A percentile compares a stretch with the other conserved stretches of the same genome.
phyloP scores from a whole-genome alignment of 805 yeast species.

The Pichia cabralensis region DNA sequence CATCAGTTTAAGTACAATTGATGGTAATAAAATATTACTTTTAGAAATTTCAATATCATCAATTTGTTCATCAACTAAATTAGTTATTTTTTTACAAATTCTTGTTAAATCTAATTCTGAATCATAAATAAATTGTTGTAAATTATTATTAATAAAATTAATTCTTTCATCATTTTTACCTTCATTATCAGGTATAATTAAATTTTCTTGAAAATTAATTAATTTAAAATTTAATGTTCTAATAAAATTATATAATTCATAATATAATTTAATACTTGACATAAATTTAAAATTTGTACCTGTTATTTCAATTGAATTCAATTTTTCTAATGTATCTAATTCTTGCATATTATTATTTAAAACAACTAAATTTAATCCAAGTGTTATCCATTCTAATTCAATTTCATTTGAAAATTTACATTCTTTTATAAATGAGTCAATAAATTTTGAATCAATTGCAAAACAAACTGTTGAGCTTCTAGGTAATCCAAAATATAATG shows the following conservation, averaged over 20 bases:
- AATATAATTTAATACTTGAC: slow-evolving; percentile 16
- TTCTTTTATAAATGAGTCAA: slow-evolving; percentile 11
- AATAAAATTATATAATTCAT: slow-evolving; percentile 14
- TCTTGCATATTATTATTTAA: slow-evolving; percentile 13
- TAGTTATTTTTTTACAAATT: slow-evolving; percentile 18
- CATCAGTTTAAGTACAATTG: slow-evolving; percentile 19
- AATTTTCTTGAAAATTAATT: slow-evolving; percentile 4
- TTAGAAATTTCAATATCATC: slow-evolving; percentile 21
- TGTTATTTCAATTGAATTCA: slow-evolving; percentile 9
- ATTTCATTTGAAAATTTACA: slow-evolving; percentile 5
- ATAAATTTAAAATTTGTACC: slow-evolving; percentile 20
- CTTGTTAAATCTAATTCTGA: slow-evolving; percentile 23
- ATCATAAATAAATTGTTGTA: slow-evolving; percentile 19
- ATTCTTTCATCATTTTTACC: background rate
- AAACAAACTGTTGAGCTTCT: slow-evolving; percentile 15
- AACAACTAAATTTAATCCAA: slow-evolving; percentile 19
- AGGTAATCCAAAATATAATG: slow-evolving; percentile 40
- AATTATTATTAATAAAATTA: background rate
- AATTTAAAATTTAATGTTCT: too few species aligned
- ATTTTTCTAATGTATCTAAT: slow-evolving; percentile 9
- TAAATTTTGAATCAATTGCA: slow-evolving; percentile 14
- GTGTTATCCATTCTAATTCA: slow-evolving; percentile 15
- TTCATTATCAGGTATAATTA: too few species aligned
- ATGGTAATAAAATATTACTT: slow-evolving; percentile 20
- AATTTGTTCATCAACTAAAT: slow-evolving; percentile 22